Base-by-base conservation (phyloP, 495 filamentous ascomycete genomes). In the Penicillium pancosmium region DNA sequence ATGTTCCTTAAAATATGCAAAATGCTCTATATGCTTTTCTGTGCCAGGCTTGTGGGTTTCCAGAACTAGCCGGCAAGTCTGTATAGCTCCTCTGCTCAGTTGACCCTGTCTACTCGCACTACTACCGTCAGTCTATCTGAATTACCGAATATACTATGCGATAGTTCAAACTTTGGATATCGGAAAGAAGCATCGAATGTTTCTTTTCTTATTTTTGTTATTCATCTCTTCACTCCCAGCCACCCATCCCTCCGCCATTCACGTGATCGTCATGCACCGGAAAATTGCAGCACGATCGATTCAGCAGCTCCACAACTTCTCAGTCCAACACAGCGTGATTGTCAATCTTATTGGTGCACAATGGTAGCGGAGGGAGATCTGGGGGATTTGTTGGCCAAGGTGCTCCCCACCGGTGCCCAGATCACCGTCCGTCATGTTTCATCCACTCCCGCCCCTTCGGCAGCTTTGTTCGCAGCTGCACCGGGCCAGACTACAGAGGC, bases 401-500 rank as follows among this genome's bases (percentile, higher is more conserved):
- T 81, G 31, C 84, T 98, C 25, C 91, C 93, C 27, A 80, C 84
- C 52, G 85, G 80, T 62, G 79, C 82, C 69, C 81, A 81, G 59
- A 85, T 96, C 67, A 88, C 79, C 44, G 80, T 95, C 65, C 86
- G 95, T 73, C 93, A 98, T 78, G 74, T 96, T 61, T 96, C 92
- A 18, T 95, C 93, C 4, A 89, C 90, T 1, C 91, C 94, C 16
- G 85, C 84, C 12, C 80, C 76, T 56, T 89, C 86, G 53, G 78
- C 82, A 8, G 81, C 92, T 21, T 82, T 99, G 51, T 97, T 87
- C 70, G 84, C 87, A n/a, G 82, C 93, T 27, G 86, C 91, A 9
- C 88, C 92, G 9, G 83, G 82, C 49, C 75, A 85, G 52, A 79
- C 82, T 15, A 78, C 88, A 2, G 85, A 92, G 67, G 67, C 82